Conservation (phyloP, 305 asterid genomes). For the Nicotiana rustica region DNA sequence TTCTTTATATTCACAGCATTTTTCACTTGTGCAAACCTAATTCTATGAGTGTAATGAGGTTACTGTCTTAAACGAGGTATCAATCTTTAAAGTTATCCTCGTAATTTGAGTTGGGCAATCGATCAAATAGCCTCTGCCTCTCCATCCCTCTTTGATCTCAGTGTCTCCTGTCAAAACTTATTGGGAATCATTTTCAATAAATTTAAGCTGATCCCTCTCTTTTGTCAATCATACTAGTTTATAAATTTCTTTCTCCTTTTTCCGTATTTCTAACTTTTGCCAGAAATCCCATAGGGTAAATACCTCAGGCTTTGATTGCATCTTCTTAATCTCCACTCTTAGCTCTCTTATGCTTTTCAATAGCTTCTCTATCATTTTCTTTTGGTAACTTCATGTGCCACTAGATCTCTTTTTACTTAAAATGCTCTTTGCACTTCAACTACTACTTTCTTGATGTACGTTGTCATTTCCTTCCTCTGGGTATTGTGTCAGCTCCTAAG, state of each 20-base stretch:
- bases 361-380: neutral
- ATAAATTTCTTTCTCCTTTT: neutral
- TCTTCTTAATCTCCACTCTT: neutral
- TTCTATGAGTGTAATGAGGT: neutral
- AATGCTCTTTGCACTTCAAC: neutral
- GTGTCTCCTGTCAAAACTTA: neutral
- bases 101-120: neutral
- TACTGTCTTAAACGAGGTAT: neutral
- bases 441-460: neutral
- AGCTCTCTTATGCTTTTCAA: neutral
- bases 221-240: neutral
- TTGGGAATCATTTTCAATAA: neutral
- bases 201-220: neutral
- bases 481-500: neutral
- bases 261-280: neutral
- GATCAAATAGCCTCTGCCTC: neutral
- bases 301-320: neutral
- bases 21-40: neutral
- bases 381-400: neutral
- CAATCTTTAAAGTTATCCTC: neutral
- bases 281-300: neutral
- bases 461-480: neutral
- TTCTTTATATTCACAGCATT: constrained; percentile 6
- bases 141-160: constrained; percentile 3
- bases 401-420: neutral